These are phyloP conservation scores for Zymoseptoria ardabiliae DNA, from an alignment of 2,329 filamentous ascomycete genomes.

Conservation along the genomic window DNA sequence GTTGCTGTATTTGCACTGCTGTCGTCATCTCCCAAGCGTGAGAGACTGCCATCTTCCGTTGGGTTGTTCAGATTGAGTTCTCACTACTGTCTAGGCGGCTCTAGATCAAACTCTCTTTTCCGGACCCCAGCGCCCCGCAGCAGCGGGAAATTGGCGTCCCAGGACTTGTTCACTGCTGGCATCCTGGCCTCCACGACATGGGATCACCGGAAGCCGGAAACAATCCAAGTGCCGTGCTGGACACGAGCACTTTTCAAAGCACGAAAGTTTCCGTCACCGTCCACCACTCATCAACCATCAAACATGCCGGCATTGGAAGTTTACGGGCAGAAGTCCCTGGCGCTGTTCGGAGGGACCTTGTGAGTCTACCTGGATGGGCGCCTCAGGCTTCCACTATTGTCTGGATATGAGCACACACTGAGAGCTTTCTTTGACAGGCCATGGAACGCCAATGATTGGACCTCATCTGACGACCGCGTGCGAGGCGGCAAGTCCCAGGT, in stretches of 20 bases:
- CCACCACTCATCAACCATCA: neutral
- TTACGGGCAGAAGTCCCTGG: neutral
- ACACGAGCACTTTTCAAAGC: neutral
- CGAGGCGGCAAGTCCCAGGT: slow-evolving; percentile 61
- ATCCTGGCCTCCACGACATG: neutral
- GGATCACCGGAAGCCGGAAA: neutral
- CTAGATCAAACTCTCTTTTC: neutral
- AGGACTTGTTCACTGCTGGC: neutral
- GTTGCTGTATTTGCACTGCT: neutral
- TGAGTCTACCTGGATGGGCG: slow-evolving; percentile 8
- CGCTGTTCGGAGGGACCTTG: slow-evolving; percentile 30
- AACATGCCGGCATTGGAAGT: neutral
- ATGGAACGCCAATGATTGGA: slow-evolving; percentile 58
- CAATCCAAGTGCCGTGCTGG: neutral
- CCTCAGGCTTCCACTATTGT: neutral
- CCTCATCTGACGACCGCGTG: slow-evolving; percentile 66
- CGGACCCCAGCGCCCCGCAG: neutral
- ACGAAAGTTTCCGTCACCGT: neutral
- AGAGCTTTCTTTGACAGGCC: slow-evolving; percentile 34
- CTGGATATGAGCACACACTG: neutral
- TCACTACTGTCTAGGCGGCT: neutral
- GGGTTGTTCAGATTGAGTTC: neutral
- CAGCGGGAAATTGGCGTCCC: neutral
- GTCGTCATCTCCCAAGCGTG: neutral
- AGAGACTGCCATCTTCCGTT: neutral